Evolutionary conservation across 805 yeast species (phyloP), one percentile per base, ranked within the genome.

Genomic region (Debaryomyces tyrocola): DNA sequence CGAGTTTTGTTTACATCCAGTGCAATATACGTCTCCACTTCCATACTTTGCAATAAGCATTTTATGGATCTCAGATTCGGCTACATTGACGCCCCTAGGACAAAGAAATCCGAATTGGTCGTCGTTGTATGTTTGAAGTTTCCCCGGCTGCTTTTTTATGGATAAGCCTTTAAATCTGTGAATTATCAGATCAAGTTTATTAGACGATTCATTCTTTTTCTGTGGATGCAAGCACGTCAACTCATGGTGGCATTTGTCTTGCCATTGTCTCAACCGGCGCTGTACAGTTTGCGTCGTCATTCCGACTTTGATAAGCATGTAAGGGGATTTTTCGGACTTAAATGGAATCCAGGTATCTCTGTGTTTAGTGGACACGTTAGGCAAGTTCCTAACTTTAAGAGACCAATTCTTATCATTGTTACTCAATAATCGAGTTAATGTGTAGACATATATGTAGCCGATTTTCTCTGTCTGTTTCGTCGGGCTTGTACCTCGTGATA

Each of bases 381-480:
- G 65, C 9, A 65, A 48, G 58, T 70, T 62, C 46, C 66, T 45
- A 4, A 73, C 68, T 44, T 70, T 59, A 39, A 80, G 60, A 72
- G 75, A 70, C 48, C 63, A 59, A 37, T 61, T 60, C 24, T 59
- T 60, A 9, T 43, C 50, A 6, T 44, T 40, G 12, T 49, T 43
- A 10, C 48, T 33, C 15, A 76, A 52, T 45, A 80, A 65, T 40
- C 70, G 73, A 2, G 58, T 51, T 35, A 78, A 58, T 0, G 84
- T 79, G 56, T 78, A 80, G 0, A 79, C 67, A 52, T 80, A 80
- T 24, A 80, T 76, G 55, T 53, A 69, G 0, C 85, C 84, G 1
- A 59, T 48, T 24, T 48, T 52, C 11, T 44, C 21, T 10, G 21
- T 17, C 9, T 29, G 27, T 4, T 9, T 24, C 2, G 10, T 24